Evolutionary conservation across 441 rosid species (phyloP).

Genomic region (Manihot esculenta): DNA sequence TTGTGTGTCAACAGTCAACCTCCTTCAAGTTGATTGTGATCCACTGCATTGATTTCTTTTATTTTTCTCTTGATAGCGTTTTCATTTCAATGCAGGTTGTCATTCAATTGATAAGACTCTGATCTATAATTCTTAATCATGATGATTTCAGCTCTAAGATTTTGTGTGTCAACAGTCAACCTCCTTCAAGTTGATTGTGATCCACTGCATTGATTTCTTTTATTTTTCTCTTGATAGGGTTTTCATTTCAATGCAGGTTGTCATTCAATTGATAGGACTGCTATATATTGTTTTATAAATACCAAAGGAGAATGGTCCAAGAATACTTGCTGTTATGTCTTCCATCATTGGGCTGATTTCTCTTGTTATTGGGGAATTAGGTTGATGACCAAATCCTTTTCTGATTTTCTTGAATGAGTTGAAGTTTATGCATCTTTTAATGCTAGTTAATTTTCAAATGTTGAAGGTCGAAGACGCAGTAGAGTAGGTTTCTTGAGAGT

Average conservation of each 20-base stretch:
- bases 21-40: too few species aligned
- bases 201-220: background rate
- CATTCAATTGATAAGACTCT: slow-evolving; percentile 29
- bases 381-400: slow-evolving; percentile 31
- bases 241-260: slow-evolving; percentile 42
- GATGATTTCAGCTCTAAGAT: too few species aligned
- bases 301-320: slow-evolving; percentile 31
- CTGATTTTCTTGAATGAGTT: background rate
- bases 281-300: slow-evolving; percentile 34
- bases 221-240: slow-evolving; percentile 8
- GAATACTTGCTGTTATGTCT: slow-evolving; percentile 41
- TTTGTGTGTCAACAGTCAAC: too few species aligned
- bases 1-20: too few species aligned
- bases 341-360: slow-evolving; percentile 43
- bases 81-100: slow-evolving; percentile 42
- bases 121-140: background rate
- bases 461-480: slow-evolving; percentile 63
- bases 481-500: slow-evolving; percentile 49
- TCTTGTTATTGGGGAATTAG: slow-evolving; percentile 64
- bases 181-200: too few species aligned
- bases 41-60: background rate
- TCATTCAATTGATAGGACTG: slow-evolving; percentile 41
- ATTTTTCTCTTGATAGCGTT: slow-evolving; percentile 10
- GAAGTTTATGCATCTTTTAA: slow-evolving; percentile 13
- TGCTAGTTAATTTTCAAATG: slow-evolving; percentile 11